Evolutionary conservation across 257 asterid species (phyloP).

Genomic region (Primulina huaijiensis): DNA sequence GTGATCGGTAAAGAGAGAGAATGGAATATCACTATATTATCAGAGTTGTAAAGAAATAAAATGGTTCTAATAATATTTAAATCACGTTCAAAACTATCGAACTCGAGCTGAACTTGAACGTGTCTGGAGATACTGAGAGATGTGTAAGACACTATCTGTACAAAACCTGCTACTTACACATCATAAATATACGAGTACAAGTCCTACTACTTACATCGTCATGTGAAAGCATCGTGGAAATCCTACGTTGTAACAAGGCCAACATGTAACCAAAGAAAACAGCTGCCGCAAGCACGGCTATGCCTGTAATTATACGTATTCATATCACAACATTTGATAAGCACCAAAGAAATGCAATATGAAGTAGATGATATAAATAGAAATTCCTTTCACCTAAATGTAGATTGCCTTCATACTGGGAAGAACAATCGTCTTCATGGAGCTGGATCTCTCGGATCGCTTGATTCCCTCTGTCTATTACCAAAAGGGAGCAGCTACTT

Average conservation of each 20-base stretch:
- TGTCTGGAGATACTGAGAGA: not conserved
- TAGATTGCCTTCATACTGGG: slow-evolving; percentile 49
- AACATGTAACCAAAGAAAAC: slow-evolving; percentile 85
- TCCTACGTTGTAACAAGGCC: slow-evolving; percentile 72
- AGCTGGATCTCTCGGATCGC: slow-evolving; percentile 94
- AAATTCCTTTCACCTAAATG: slow-evolving; percentile 46
- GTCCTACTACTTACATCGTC: slow-evolving; percentile 41
- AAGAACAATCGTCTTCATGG: slow-evolving; percentile 70
- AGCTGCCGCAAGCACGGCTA: slow-evolving; percentile 77
- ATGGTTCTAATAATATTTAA: not conserved
- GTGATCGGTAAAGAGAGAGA: not conserved
- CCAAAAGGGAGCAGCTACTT: slow-evolving; percentile 82
- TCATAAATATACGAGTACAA: not conserved
- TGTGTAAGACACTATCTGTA: too few species aligned
- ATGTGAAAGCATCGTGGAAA: slow-evolving; percentile 46
- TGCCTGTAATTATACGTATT: slow-evolving; percentile 44
- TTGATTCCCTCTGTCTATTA: slow-evolving; percentile 83
- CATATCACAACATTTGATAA: not conserved
- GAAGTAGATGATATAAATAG: not conserved
- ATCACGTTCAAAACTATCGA: not conserved
- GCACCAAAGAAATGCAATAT: not conserved
- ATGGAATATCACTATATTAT: not conserved
- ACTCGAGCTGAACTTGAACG: not conserved
- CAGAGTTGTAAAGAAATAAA: not conserved
- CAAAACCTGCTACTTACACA: not conserved